Conservation (phyloP, 345 rosid species). For the Populus tremula region DNA sequence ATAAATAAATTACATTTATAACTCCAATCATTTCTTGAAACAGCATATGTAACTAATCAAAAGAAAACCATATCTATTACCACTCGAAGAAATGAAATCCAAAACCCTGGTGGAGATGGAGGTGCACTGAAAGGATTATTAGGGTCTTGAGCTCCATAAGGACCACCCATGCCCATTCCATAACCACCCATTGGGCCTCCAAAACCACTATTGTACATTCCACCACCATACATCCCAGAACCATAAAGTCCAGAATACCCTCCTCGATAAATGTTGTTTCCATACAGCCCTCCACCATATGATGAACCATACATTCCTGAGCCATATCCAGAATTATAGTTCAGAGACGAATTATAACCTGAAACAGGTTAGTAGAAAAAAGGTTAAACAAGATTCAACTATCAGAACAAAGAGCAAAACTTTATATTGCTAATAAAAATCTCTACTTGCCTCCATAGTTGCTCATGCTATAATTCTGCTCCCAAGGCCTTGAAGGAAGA, state of each 20-base stretch:
- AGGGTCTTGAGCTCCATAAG: conserved; percentile 18
- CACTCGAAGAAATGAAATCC: conserved; percentile 19
- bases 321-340: conserved; percentile 12
- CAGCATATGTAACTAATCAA: neutral
- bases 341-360: conserved; percentile 10
- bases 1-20: neutral
- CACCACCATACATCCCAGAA: conserved; percentile 18
- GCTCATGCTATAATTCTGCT: neutral
- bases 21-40: neutral
- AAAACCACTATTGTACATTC: conserved; percentile 10
- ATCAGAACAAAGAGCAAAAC: neutral
- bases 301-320: conserved; percentile 12
- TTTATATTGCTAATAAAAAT: neutral
- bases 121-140: conserved; percentile 15
- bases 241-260: conserved; percentile 19
- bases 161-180: conserved; percentile 19
- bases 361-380: neutral
- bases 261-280: conserved; percentile 11
- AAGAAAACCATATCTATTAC: neutral
- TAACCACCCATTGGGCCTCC: conserved; percentile 18
- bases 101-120: conserved; percentile 23
- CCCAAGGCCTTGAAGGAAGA: conserved; percentile 15
- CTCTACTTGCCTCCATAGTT: conserved; percentile 10
- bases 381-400: neutral
- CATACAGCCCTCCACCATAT: conserved; percentile 1